Evolutionary conservation across 1,139 yeast genomes (phyloP).

Genomic region (Protomyces inundatus): DNA sequence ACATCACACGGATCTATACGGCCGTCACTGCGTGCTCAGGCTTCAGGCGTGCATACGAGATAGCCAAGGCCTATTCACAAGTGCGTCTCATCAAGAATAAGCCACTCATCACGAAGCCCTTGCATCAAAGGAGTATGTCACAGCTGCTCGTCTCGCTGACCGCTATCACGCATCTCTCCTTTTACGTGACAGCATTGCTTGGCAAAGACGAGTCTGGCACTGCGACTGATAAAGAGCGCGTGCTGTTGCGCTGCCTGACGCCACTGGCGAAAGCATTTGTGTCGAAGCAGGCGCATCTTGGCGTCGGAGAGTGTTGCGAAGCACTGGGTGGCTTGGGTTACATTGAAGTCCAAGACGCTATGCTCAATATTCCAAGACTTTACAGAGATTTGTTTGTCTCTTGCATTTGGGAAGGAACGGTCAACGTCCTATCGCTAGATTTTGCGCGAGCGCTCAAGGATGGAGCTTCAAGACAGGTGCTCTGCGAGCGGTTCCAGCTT

Average conservation of each 20-base stretch:
- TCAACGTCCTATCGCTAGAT: not conserved
- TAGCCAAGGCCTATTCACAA: slow-evolving; percentile 32
- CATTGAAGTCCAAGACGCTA: slow-evolving; percentile 36
- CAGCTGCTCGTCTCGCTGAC: not conserved
- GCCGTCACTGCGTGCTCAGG: slow-evolving; percentile 35
- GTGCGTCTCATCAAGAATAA: not conserved
- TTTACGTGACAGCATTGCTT: slow-evolving; percentile 28
- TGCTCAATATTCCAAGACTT: slow-evolving; percentile 36
- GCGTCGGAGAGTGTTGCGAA: slow-evolving; percentile 39
- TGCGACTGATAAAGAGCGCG: slow-evolving; percentile 30
- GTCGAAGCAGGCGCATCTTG: slow-evolving; percentile 35
- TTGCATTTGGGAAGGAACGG: slow-evolving; percentile 38
- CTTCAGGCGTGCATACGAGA: slow-evolving; percentile 36
- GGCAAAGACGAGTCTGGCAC: slow-evolving; percentile 35
- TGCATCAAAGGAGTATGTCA: not conserved
- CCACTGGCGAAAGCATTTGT: slow-evolving; percentile 37
- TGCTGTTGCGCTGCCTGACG: slow-evolving; percentile 35
- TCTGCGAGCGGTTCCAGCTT: not conserved
- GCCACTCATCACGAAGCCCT: not conserved
- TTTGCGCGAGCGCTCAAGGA: not conserved
- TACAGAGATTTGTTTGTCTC: slow-evolving; percentile 38
- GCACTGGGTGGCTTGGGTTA: slow-evolving; percentile 39
- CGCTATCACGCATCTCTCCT: not conserved
- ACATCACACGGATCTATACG: slow-evolving; percentile 37
- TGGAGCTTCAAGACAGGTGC: not conserved